phyloP scores from a whole-genome alignment of 2,329 filamentous ascomycete species.

The Pseudocercospora musae region DNA sequence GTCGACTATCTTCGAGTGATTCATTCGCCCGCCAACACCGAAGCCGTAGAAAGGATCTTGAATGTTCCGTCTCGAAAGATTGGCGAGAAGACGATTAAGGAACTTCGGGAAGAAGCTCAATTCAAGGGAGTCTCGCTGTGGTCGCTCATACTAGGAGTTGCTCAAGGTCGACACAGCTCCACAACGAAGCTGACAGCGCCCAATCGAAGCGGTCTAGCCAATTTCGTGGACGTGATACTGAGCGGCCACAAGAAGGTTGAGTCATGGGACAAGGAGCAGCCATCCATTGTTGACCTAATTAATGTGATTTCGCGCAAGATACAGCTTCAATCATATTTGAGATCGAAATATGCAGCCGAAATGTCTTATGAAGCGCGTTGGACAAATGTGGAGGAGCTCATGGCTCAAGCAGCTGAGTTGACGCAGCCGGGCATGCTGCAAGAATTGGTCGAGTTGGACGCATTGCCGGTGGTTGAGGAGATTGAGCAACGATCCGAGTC shows the following conservation, averaged over 20 bases:
- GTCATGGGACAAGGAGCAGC: constrained; percentile 38
- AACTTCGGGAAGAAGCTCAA: constrained; percentile 74
- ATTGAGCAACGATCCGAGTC: constrained; percentile 55
- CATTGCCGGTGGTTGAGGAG: constrained; percentile 65
- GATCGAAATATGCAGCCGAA: constrained; percentile 68
- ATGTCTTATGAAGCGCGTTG: constrained; percentile 65
- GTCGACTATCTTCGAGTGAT: constrained; percentile 86
- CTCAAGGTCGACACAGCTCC: constrained; percentile 51
- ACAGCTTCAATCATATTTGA: constrained; percentile 69
- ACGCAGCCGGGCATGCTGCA: constrained; percentile 31
- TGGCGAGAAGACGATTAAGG: constrained; percentile 73
- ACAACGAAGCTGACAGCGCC: constrained; percentile 55
- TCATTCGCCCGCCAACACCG: constrained; percentile 80
- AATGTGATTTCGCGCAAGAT: constrained; percentile 62
- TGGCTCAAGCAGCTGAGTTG: constrained; percentile 74
- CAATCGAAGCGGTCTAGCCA: constrained; percentile 55
- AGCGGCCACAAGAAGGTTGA: constrained; percentile 55
- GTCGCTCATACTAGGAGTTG: constrained; percentile 62
- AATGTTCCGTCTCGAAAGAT: constrained; percentile 80
- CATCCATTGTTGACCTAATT: constrained; percentile 49
- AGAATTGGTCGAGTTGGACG: constrained; percentile 45
- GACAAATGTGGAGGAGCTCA: constrained; percentile 87
- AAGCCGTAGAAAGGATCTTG: constrained; percentile 77
- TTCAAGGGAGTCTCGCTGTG: constrained; percentile 67
- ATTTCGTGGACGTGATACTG: constrained; percentile 59